Evolutionary conservation across 2,329 filamentous ascomycete genomes (phyloP).

Genomic region (Fusarium sp.): DNA sequence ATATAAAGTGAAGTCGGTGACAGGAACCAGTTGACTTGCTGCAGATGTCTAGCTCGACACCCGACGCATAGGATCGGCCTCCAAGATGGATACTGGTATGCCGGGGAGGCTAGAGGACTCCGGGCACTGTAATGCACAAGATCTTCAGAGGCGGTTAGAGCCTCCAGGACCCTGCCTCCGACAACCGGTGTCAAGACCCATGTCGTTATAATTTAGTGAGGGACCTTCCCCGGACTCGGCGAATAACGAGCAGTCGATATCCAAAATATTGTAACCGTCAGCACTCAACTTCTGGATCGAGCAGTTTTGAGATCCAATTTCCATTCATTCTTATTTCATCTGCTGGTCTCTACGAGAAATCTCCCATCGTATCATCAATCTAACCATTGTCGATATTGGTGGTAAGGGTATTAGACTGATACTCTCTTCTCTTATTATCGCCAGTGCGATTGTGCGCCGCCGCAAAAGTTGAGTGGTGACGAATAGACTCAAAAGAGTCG

Average conservation of each 20-base stretch:
- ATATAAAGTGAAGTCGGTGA: not conserved
- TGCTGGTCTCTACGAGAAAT: not conserved
- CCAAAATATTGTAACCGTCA: constrained; percentile 29
- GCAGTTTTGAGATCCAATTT: not conserved
- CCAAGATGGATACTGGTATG: not conserved
- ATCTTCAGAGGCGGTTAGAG: constrained; percentile 1
- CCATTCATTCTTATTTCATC: not conserved
- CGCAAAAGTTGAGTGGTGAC: constrained; percentile 5
- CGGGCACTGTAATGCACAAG: not conserved
- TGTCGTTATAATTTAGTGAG: constrained; percentile 9
- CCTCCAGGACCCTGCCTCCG: constrained; percentile 17
- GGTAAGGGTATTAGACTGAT: not conserved
- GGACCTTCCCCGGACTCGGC: constrained; percentile 20
- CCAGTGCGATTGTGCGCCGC: not conserved
- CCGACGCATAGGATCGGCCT: not conserved
- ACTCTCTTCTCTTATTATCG: not conserved
- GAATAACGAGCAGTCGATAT: constrained; percentile 32
- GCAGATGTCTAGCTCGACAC: not conserved
- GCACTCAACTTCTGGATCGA: constrained; percentile 23
- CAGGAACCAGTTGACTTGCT: not conserved
- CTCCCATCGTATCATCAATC: not conserved
- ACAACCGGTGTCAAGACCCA: constrained; percentile 27
- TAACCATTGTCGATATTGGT: not conserved
- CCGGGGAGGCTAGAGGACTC: constrained; percentile 4
- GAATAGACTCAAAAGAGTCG: constrained; percentile 13